A percentile compares a stretch with the other conserved stretches of the same genome.
phyloP scores from a whole-genome alignment of 768 basidiomycete genomes.

The Lactarius evosmus region DNA sequence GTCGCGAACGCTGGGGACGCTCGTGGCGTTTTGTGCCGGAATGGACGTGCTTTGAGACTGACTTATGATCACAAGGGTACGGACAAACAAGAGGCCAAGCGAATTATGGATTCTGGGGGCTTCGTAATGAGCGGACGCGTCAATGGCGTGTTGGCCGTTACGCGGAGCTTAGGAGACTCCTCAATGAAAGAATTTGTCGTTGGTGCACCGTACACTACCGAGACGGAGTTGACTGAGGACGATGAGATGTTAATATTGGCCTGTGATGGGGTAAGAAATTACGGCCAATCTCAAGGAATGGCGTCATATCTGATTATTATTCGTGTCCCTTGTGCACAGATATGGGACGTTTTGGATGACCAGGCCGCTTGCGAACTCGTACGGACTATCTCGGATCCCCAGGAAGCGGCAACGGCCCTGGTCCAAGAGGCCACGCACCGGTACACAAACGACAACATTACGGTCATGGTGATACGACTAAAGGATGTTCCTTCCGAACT shows the following conservation, averaged over 20 bases:
- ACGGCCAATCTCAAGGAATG: neutral
- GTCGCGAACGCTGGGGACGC: slow-evolving; percentile 98
- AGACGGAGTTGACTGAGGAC: slow-evolving; percentile 83
- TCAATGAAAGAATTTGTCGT: slow-evolving; percentile 99
- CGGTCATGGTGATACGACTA: slow-evolving; percentile 85
- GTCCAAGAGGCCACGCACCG: slow-evolving; percentile 82
- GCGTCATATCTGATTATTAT: slow-evolving; percentile 1
- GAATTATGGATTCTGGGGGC: slow-evolving; percentile 96
- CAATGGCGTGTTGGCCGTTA: slow-evolving; percentile 96
- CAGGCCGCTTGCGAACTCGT: slow-evolving; percentile 88
- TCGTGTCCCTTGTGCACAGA: slow-evolving; percentile 42
- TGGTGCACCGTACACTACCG: slow-evolving; percentile 97
- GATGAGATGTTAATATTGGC: slow-evolving; percentile 96
- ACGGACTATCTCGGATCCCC: slow-evolving; percentile 67
- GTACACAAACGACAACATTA: slow-evolving; percentile 95
- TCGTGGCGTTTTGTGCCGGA: slow-evolving; percentile 86
- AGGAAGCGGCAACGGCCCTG: slow-evolving; percentile 70
- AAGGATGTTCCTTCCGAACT: slow-evolving; percentile 40
- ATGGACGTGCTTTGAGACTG: slow-evolving; percentile 84
- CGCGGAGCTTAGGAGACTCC: slow-evolving; percentile 91
- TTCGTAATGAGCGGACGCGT: slow-evolving; percentile 99
- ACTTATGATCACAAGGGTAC: slow-evolving; percentile 99
- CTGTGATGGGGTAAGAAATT: slow-evolving; percentile 85
- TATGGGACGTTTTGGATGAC: slow-evolving; percentile 95
- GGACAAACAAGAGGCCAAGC: slow-evolving; percentile 95